These are phyloP conservation scores for Alternaria sp. DNA, from an alignment of 2,329 filamentous ascomycete genomes.

Conservation along the genomic window DNA sequence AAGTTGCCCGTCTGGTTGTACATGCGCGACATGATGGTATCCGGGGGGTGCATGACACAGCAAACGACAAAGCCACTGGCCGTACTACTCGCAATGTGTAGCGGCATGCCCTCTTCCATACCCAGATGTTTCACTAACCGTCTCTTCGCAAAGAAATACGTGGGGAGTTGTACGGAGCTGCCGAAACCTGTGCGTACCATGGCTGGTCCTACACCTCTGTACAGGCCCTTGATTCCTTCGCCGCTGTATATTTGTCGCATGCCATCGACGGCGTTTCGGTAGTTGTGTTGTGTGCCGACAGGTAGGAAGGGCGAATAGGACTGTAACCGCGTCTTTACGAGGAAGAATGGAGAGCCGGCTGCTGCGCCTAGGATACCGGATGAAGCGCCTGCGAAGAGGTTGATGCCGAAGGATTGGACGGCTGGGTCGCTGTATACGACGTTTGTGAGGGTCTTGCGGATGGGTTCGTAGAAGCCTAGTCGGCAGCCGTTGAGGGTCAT, in stretches of 20 bases:
- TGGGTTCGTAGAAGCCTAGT: slow-evolving; percentile 95
- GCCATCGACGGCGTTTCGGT: slow-evolving; percentile 84
- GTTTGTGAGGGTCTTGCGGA: slow-evolving; percentile 74
- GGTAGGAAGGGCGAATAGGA: slow-evolving; percentile 91
- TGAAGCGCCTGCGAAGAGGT: slow-evolving; percentile 88
- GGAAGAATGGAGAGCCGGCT: slow-evolving; percentile 95
- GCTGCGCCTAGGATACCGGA: slow-evolving; percentile 91
- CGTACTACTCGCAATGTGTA: slow-evolving; percentile 89
- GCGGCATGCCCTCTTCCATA: slow-evolving; percentile 86
- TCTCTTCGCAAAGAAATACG: slow-evolving; percentile 97
- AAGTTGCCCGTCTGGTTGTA: slow-evolving; percentile 99
- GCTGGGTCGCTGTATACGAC: slow-evolving; percentile 73
- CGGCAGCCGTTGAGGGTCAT: slow-evolving; percentile 95
- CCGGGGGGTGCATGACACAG: slow-evolving; percentile 97
- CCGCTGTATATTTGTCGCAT: slow-evolving; percentile 76
- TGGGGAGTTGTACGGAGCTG: slow-evolving; percentile 93
- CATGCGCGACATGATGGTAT: slow-evolving; percentile 98
- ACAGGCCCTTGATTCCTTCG: slow-evolving; percentile 83
- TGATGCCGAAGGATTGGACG: slow-evolving; percentile 86
- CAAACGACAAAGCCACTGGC: slow-evolving; percentile 95
- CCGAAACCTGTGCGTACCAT: slow-evolving; percentile 97
- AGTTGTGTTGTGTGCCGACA: slow-evolving; percentile 95
- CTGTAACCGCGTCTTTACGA: slow-evolving; percentile 95
- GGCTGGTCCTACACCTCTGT: slow-evolving; percentile 87
- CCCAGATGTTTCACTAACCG: slow-evolving; percentile 79